Evolutionary conservation across 495 filamentous ascomycete genomes (phyloP), one percentile per base, ranked within the genome.

Genomic region (Parathielavia hyrcaniae): DNA sequence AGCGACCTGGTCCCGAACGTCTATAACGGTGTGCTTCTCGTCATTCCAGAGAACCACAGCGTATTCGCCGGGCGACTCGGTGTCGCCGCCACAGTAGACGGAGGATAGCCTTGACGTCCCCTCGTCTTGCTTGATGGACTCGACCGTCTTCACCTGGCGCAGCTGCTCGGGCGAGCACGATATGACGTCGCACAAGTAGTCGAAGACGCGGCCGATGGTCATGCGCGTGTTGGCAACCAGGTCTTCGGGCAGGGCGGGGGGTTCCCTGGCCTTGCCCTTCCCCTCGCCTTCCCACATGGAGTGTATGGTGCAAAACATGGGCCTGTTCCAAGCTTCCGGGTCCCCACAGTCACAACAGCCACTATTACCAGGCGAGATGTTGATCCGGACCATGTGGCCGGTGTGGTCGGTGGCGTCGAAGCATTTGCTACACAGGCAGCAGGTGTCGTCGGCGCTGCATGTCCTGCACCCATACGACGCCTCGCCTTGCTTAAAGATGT

Each of bases 261-360:
- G 69, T 55, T 79, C 77, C 55, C 81, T 85, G 22, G 80, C 80
- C 65, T 91, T 93, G 4, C 80, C 86, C 62, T 86, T 83, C 40
- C 77, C 77, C 8, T 67, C 73, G 30, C 78, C 69, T 17, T 75
- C 73, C 61, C 77, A 70, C 38, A 83, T 79, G 22, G 88, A 93
- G 63, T 98, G 93, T 65, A 98, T 97, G 22, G 90, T 88, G 74
- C 93, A 98, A 67, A 88, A 86, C 58, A 97, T 81, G 26, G 91
- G 91, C 30, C 83, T 68, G 64, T 81, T 83, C 93, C 93, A 98
- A 8, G 93, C 93, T 67, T 98, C 93, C 13, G 83, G 80, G 68
- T 98, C 93, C 45, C 93, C 95, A 67, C 93, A 98, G 66, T 98
- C 93, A 69, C 93, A 98, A 73, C 93, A 97, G 39, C 95, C 93